Base-by-base conservation (phyloP, 441 rosid species). In the Eutrema salsugineum region DNA sequence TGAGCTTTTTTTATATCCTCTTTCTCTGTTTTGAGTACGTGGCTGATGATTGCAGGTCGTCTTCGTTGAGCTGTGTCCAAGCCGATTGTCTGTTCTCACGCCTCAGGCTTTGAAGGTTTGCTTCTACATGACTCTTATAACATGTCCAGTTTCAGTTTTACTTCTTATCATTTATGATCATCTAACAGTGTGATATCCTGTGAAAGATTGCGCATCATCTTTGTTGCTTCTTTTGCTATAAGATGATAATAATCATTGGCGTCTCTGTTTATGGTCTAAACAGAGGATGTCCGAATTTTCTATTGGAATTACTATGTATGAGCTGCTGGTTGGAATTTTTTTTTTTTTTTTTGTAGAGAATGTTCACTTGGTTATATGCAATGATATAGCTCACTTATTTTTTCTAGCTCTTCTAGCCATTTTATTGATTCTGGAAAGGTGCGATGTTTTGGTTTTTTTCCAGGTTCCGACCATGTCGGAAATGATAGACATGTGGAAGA, bases 401-500 rank as follows among this genome's bases (percentile, higher is more conserved):
- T 28, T 20, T 1, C 40, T 14, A n/a, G 28, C 48, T 70, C 28
- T 36, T 47, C 17, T 47, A 46, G 46, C 38, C 14, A 35, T 15
- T 30, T 20, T 51, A 6, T 15, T 15, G 14, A 28, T 2, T 28
- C 15, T 40, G 9, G 15, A 36, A 22, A 6, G 16, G n/a, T 48
- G n/a, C 15, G 10, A 47, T 57, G 10, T 69, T 74, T 50, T 66
- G 28, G 35, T n/a, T 58, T 59, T 15, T 48, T 39, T 58, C 1
- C 84, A 94, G 99, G 79, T 88, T 16, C 97, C 97, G 6, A 87
- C 91, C 6, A 2, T 80, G 78, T 79, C 77, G 65, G 98, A 94
- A 76, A 92, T 94, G 99, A 63, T 90, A 39, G 89, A 86, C n/a
- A 90, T 88, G 96, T 89, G 85, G 90, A 94, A 88, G 85, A 85